These are phyloP conservation scores for Apiotrichum domesticum DNA, from an alignment of 1,284 basidiomycete species.

Conservation along the genomic window DNA sequence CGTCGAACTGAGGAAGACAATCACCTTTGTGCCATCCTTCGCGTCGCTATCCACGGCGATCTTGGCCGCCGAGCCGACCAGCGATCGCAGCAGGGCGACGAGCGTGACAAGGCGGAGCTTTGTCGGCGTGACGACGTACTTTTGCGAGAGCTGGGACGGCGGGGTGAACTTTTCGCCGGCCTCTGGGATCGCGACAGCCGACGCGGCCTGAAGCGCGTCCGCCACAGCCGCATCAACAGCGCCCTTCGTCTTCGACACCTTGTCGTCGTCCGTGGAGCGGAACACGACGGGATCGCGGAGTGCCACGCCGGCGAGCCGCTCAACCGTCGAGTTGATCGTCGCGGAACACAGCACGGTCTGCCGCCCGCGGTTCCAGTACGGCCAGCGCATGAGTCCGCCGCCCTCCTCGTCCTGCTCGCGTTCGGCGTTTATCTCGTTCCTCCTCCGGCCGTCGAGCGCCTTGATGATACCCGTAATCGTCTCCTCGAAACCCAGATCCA, in stretches of 20 bases:
- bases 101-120: conserved; percentile 90
- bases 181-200: conserved; percentile 22
- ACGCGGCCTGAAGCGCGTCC: conserved; percentile 24
- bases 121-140: conserved; percentile 84
- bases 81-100: conserved; percentile 70
- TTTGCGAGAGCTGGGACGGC: conserved; percentile 90
- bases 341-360: conserved; percentile 92
- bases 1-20: conserved; percentile 94
- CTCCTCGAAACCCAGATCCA: conserved; percentile 64
- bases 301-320: conserved; percentile 80
- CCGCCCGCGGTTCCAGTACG: conserved; percentile 66
- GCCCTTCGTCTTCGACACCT: conserved; percentile 13
- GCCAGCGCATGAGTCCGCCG: conserved; percentile 46
- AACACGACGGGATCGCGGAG: conserved; percentile 55
- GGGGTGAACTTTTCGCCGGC: conserved; percentile 67
- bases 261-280: conserved; percentile 29
- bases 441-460: conserved; percentile 70
- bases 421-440: conserved; percentile 65
- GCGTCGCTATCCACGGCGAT: conserved; percentile 8
- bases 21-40: conserved; percentile 55
- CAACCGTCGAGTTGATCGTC: conserved; percentile 90
- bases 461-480: conserved; percentile 73
- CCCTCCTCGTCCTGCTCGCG: conserved; percentile 58
- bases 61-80: conserved; percentile 53
- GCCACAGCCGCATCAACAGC: conserved; percentile 10